Conservation (phyloP, 148 eudicot genomes). For the Nyssa sinensis region DNA sequence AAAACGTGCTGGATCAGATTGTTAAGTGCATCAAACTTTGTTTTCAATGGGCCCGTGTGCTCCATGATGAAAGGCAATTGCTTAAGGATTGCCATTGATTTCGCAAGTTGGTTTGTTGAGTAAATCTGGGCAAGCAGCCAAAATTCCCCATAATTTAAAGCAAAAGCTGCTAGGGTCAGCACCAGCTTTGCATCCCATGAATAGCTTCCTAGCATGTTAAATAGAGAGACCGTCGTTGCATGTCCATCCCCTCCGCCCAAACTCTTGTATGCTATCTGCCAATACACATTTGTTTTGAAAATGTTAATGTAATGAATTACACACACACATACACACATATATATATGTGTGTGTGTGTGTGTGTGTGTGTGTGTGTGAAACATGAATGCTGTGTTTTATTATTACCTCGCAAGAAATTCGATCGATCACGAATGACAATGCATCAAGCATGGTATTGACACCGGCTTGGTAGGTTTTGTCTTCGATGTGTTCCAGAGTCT, state of each 20-base stretch:
- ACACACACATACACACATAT: too few species aligned
- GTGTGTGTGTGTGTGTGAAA: too few species aligned
- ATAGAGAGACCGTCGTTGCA: conserved; percentile 32
- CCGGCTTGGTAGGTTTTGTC: too few species aligned
- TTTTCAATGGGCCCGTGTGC: conserved; percentile 21
- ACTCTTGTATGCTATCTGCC: conserved; percentile 40
- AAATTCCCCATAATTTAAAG: conserved; percentile 47
- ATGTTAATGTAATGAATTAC: too few species aligned
- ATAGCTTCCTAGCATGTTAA: conserved; percentile 24
- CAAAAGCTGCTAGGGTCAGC: conserved; percentile 44
- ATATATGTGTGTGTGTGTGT: too few species aligned
- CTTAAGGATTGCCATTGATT: conserved; percentile 51
- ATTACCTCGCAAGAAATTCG: too few species aligned
- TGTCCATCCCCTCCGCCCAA: conserved; percentile 38
- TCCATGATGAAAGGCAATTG: conserved; percentile 31
- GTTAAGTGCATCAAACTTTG: conserved; percentile 38
- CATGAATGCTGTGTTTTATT: too few species aligned
- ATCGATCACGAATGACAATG: too few species aligned
- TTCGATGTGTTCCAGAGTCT: too few species aligned
- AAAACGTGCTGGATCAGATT: conserved; percentile 34
- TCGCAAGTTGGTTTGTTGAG: conserved; percentile 36
- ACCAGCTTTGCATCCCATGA: conserved; percentile 59
- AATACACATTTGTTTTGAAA: too few species aligned
- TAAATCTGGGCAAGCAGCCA: conserved; percentile 49
- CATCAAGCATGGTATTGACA: too few species aligned